Conservation (phyloP, 2,329 filamentous ascomycete genomes). For the Sporothrix globosa region DNA sequence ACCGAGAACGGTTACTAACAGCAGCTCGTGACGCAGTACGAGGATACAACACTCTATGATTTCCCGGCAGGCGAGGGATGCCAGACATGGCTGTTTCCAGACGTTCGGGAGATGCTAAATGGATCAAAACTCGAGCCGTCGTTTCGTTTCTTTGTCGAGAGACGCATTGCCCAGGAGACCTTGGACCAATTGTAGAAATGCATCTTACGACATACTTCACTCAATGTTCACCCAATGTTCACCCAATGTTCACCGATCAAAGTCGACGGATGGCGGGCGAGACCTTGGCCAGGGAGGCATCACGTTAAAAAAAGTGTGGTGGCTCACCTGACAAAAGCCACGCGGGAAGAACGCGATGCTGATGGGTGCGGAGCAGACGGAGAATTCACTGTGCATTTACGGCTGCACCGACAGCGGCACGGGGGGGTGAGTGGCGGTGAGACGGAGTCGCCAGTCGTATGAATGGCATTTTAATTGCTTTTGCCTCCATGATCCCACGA, state of each 20-base stretch:
- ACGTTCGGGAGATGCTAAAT: not conserved
- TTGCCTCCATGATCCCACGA: not conserved
- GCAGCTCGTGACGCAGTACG: slow-evolving; percentile 3
- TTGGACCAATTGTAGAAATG: not conserved
- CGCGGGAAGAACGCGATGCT: not conserved
- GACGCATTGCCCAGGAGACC: not conserved
- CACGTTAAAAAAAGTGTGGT: not conserved
- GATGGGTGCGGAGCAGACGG: not conserved
- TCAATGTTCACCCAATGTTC: not conserved
- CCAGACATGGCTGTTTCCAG: not conserved
- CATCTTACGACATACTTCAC: too few relatives aligned
- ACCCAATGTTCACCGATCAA: not conserved
- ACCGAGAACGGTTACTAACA: not conserved
- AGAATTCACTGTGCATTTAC: not conserved
- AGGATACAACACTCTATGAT: too few relatives aligned
- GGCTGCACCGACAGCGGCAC: slow-evolving; percentile 15
- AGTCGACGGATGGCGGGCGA: not conserved
- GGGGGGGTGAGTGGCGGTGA: slow-evolving; percentile 22
- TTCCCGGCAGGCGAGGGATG: not conserved
- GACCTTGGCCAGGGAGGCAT: not conserved
- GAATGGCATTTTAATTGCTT: not conserved
- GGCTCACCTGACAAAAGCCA: slow-evolving; percentile 16
- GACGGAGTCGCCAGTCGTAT: not conserved
- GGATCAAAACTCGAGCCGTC: not conserved
- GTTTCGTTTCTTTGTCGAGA: not conserved